phyloP scores from a whole-genome alignment of 495 filamentous ascomycete species.

The Bacidia gigantensis region DNA sequence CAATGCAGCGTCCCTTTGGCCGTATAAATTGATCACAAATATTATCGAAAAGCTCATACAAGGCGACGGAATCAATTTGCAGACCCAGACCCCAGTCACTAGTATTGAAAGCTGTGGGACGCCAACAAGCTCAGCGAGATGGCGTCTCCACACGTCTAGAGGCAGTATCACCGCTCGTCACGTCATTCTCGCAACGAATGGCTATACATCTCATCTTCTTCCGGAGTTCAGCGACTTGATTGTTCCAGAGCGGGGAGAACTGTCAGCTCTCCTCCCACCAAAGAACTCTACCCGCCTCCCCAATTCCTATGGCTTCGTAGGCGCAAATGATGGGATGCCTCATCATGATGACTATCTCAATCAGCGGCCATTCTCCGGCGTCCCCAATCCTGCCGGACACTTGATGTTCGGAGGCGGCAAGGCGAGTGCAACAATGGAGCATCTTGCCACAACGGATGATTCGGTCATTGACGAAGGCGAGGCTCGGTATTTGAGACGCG shows the following conservation, averaged over 20 bases:
- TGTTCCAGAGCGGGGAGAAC: conserved; percentile 61
- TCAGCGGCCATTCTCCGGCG: conserved; percentile 41
- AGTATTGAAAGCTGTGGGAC: conserved; percentile 4
- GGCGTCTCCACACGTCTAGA: conserved; percentile 42
- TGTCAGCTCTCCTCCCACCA: conserved; percentile 50
- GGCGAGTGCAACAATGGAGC: conserved; percentile 31
- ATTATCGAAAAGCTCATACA: conserved; percentile 44
- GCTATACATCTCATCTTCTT: conserved; percentile 57
- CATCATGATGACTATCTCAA: conserved; percentile 59
- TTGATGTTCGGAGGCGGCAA: conserved; percentile 57
- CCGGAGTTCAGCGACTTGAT: conserved; percentile 55
- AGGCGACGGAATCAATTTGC: conserved; percentile 45
- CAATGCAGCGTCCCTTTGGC: conserved; percentile 48
- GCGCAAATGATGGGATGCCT: conserved; percentile 25
- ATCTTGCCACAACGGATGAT: conserved; percentile 45
- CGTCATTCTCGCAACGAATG: conserved; percentile 69
- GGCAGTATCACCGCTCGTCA: conserved; percentile 44
- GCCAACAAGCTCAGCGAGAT: conserved; percentile 21
- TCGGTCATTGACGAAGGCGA: conserved; percentile 37
- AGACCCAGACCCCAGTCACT: conserved; percentile 58
- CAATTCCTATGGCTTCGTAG: conserved; percentile 50
- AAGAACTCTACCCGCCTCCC: conserved; percentile 28
- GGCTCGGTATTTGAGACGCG: conserved; percentile 34
- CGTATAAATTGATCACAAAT: conserved; percentile 63
- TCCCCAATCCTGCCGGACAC: conserved; percentile 32